Percentiles rank a stretch among this genome's conserved stretches.
Conservation (phyloP, 305 asterid species). For the Salvia sclarea region DNA sequence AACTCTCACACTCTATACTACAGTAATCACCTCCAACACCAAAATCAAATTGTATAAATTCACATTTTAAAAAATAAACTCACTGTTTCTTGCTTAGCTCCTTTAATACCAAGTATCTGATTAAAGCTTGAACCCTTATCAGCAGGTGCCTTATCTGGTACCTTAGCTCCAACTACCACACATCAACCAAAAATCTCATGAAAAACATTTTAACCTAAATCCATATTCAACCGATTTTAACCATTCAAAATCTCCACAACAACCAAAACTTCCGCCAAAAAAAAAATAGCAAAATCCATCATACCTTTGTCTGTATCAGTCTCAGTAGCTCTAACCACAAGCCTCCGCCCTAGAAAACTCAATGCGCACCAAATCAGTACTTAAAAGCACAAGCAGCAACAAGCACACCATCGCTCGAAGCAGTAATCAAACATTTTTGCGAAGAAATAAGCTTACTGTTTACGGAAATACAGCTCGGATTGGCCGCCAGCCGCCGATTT, state of each 20-base stretch:
- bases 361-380: conserved; percentile 23
- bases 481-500: conserved; percentile 43
- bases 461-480: conserved; percentile 43
- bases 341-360: conserved; percentile 52
- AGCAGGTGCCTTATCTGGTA: conserved; percentile 78
- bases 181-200: conserved; percentile 34
- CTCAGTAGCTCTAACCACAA: conserved; percentile 75
- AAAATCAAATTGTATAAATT: not conserved
- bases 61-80: conserved; percentile 25
- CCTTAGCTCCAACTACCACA: conserved; percentile 68
- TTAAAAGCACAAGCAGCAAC: not conserved
- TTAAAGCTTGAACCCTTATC: conserved; percentile 71
- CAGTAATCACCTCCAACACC: not conserved
- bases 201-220: conserved; percentile 22
- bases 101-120: conserved; percentile 96
- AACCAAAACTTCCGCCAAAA: conserved; percentile 11
- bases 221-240: conserved; percentile 14
- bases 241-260: not conserved
- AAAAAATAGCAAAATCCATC: not conserved
- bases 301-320: conserved; percentile 75
- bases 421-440: not conserved
- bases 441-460: conserved; percentile 45
- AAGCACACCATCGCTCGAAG: not conserved
- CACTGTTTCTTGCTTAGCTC: conserved; percentile 91
- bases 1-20: conserved; percentile 6